Percentiles rank a stretch among this genome's conserved stretches.
Conservation (phyloP, 805 yeast genomes). For the Wickerhamiella domercqiae region DNA sequence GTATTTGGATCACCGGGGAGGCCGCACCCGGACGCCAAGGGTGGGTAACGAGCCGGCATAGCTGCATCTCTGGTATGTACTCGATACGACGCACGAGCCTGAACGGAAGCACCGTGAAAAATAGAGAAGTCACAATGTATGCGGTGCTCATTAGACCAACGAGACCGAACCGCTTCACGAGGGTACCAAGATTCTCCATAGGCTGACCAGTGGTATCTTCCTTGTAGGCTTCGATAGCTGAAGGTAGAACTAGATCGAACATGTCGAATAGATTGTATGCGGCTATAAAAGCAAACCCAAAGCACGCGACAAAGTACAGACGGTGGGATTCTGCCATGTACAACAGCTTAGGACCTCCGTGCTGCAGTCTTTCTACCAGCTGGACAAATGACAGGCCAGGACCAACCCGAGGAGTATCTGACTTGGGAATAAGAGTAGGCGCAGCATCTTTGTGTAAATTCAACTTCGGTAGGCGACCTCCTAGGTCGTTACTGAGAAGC, state of each 20-base stretch:
- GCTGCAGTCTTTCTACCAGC: constrained; percentile 41
- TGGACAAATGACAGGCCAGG: constrained; percentile 39
- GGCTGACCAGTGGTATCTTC: constrained; percentile 36
- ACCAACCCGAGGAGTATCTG: constrained; percentile 64
- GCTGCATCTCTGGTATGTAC: constrained; percentile 46
- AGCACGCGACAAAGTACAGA: constrained; percentile 53
- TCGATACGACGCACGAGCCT: constrained; percentile 61
- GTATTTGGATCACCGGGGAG: constrained; percentile 58
- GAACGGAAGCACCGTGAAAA: constrained; percentile 45
- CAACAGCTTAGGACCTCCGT: constrained; percentile 49
- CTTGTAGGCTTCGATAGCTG: constrained; percentile 36
- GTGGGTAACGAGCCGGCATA: constrained; percentile 54
- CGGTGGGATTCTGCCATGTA: constrained; percentile 78
- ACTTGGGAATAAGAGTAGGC: constrained; percentile 56
- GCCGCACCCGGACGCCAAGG: constrained; percentile 63
- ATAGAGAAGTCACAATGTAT: constrained; percentile 30
- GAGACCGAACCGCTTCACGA: constrained; percentile 25
- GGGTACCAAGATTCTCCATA: constrained; percentile 25
- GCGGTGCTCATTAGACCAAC: constrained; percentile 24
- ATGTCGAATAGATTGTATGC: constrained; percentile 46
- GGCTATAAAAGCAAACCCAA: constrained; percentile 51
- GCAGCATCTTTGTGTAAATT: constrained; percentile 49
- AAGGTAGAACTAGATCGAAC: constrained; percentile 39
- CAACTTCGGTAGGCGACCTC: constrained; percentile 50
- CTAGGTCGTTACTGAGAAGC: constrained; percentile 28